phyloP scores from a whole-genome alignment of 2,329 filamentous ascomycete species.

The Penicillium sp. region DNA sequence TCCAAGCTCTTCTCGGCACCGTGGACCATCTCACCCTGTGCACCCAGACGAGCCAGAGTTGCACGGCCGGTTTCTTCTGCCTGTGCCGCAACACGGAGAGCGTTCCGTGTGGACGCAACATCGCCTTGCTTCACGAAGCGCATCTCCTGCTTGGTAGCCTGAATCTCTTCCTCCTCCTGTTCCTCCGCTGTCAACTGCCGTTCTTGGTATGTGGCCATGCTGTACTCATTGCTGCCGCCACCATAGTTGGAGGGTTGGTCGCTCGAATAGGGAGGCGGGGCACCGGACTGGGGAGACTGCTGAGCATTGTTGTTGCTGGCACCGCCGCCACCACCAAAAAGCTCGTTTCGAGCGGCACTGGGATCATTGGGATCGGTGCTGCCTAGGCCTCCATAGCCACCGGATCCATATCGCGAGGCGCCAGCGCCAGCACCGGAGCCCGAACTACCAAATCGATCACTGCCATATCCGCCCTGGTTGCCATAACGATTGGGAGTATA shows the following conservation, averaged over 20 bases:
- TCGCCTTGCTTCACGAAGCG: conserved; percentile 77
- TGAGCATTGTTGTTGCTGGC: conserved; percentile 57
- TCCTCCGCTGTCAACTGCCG: conserved; percentile 81
- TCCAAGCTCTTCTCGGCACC: conserved; percentile 85
- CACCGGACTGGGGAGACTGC: conserved; percentile 39
- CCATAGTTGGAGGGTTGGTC: conserved; percentile 33
- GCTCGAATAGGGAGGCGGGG: conserved; percentile 32
- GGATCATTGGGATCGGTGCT: conserved; percentile 55
- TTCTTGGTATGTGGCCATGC: conserved; percentile 60
- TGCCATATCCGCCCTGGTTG: conserved; percentile 55
- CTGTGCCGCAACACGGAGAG: conserved; percentile 68
- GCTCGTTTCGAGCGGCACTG: conserved; percentile 58
- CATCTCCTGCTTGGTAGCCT: conserved; percentile 74
- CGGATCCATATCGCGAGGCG: conserved; percentile 52
- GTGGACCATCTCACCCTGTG: conserved; percentile 78
- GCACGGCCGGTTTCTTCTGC: conserved; percentile 72
- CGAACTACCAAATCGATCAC: conserved; percentile 56
- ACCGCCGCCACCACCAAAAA: conserved; percentile 63
- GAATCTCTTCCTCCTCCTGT: conserved; percentile 74
- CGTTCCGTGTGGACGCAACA: conserved; percentile 72
- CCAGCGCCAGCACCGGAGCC: conserved; percentile 39
- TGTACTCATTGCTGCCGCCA: conserved; percentile 40
- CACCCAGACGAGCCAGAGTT: conserved; percentile 73
- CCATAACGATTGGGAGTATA: conserved; percentile 48
- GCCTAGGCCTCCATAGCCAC: conserved; percentile 62